Base-by-base conservation (phyloP, 371 early-diverging fungal genomes). In the Dichotomocladium elegans region DNA sequence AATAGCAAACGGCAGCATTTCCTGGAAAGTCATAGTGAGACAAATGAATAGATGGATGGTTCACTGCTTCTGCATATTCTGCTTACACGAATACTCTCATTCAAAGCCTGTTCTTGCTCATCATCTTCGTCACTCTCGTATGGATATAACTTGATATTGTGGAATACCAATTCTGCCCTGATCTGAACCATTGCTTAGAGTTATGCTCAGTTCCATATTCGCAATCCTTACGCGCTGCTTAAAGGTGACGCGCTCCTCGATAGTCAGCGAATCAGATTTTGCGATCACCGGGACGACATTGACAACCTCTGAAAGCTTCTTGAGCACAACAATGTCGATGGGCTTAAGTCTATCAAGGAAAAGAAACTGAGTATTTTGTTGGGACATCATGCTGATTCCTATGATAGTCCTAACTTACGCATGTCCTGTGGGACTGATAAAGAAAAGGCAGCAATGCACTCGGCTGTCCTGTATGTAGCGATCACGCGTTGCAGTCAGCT, bases 101-200 rank as follows among this genome's bases (percentile, higher is more conserved):
- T 89, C 55, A 89, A 74, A 17, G 82, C 79, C 37, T 72, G 74
- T 61, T 92, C 92, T 58, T 86, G 81, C 41, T 88, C 87, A 60
- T 87, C 87, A 73, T 90, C 91, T 66, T 89, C 90, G 42, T 88
- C 87, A 57, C 84, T 82, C 50, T 81, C 80, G 63, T 90, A 93
- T 50, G 96, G 96, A 82, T 90, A 97, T 55, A 87, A 61, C 33
- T 86, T 69, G 69, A 97, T 95, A 54, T 90, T 87, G 74, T 97
- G 95, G 81, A 88, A 92, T 22, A 81, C 83, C 61, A 97, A 78
- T 74, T 97, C 98, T 45, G 91, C 91, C 86, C 92, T 85, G 68
- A 90, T 87, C 79, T 82, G 63, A 41, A 44, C 9, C 12, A 53
- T 41, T 17, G 10, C 28, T 42, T 41, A 14, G 19, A 9, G 30